Evolutionary conservation across 805 yeast genomes (phyloP), one percentile per base, ranked within the genome.

Genomic region (Teunomyces gatunensis): DNA sequence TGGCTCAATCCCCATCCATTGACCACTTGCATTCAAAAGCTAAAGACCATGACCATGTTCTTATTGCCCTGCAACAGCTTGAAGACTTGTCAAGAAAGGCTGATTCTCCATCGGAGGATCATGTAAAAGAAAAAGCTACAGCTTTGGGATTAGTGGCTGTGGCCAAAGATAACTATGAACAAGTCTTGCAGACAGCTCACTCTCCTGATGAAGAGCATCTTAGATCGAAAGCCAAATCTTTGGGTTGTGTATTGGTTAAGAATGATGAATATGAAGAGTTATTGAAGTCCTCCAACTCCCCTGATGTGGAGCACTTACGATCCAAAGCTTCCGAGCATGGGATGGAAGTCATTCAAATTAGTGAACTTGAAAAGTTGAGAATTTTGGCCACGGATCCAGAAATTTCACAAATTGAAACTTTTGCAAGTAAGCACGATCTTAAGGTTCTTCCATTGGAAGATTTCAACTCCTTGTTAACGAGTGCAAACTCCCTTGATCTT

Each of bases 11-110:
- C 6, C 73, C 74, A 9, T 54, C 52, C 11, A 39, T 57, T 12
- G 63, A 54, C 2, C 64, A 64, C 36, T 46, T 68, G 12, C 44
- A 46, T 10, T 21, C 42, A 4, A 36, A 40, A 25, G 64, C 62
- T 3, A 28, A 29, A 2, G 44, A 42, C 11, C 41, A 47, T 15
- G 51, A 47, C 18, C 34, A 48, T 39, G 39, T 46, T 3, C 42
- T 47, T 18, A 7, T 49, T 13, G 39, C 15, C 4, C 25, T 29
- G 18, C 36, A 32, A 10, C 47, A 52, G 12, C 42, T 48, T 35
- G 37, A 47, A 11, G 29, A 41, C 2, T 44, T 56, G 25, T 3
- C 30, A 4, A 46, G 37, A 11, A 37, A 41, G 11, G 47, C 43
- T 1, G 17, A 30, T 6, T 27, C 49, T 6, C 54, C 52, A 5